Evolutionary conservation across 108 stramenopile genomes (phyloP).

Genomic region (Mediolabrus comicus): DNA sequence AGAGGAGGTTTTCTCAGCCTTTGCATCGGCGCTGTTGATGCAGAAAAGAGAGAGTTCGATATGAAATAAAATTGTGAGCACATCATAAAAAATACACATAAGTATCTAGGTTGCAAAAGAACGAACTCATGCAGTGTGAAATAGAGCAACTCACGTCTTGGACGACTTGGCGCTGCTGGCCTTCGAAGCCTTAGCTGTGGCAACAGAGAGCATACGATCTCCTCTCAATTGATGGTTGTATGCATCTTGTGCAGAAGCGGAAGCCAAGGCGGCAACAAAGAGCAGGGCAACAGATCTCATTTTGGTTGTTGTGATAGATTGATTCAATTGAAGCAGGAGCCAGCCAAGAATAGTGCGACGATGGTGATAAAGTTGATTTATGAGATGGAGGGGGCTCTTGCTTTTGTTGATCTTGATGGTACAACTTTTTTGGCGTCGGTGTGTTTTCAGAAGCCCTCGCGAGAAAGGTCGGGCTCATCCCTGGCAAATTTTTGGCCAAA

Average conservation of each 20-base stretch:
- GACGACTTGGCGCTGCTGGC: not conserved
- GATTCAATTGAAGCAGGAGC: not conserved
- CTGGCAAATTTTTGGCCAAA: not conserved
- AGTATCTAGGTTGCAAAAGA: no score
- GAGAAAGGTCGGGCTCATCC: not conserved
- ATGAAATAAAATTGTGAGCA: not conserved
- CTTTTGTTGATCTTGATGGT: not conserved
- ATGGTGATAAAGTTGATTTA: not conserved
- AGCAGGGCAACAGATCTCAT: not conserved
- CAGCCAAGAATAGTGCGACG: not conserved
- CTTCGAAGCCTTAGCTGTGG: not conserved
- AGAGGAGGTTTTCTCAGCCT: not conserved
- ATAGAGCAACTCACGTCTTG: not conserved
- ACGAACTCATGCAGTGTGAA: no score
- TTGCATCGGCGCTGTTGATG: not conserved
- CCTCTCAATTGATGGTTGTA: not conserved
- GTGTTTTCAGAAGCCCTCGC: not conserved
- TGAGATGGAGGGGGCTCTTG: not conserved
- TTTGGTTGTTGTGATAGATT: not conserved
- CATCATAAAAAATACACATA: no score
- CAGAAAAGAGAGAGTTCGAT: not conserved
- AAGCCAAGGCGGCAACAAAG: not conserved
- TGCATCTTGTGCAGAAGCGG: not conserved
- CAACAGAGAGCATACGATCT: not conserved
- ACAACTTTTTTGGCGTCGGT: not conserved